These are phyloP conservation scores for Talaromyces sp. DNA, from an alignment of 2,329 filamentous ascomycete genomes.

Conservation along the genomic window DNA sequence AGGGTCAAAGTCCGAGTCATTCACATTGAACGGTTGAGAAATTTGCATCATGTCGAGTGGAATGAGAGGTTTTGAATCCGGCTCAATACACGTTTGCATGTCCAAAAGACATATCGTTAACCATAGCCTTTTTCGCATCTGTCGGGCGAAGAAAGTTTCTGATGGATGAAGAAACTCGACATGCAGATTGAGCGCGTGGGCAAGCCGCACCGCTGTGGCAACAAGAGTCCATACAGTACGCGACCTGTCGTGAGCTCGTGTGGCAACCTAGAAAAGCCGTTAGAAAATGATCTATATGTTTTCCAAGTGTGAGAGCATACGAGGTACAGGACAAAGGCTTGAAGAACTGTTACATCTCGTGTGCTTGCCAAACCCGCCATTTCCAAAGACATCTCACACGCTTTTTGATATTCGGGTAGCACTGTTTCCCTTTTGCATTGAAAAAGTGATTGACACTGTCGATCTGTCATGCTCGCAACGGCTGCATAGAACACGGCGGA, in stretches of 20 bases:
- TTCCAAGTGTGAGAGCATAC: slow-evolving; percentile 8
- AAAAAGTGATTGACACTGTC: slow-evolving; percentile 14
- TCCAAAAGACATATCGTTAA: slow-evolving; percentile 12
- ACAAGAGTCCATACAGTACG: slow-evolving; percentile 26
- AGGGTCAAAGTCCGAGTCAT: slow-evolving; percentile 23
- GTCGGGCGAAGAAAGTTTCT: slow-evolving; percentile 17
- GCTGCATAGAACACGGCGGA: slow-evolving; percentile 18
- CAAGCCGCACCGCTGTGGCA: slow-evolving; percentile 25
- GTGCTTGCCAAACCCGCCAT: slow-evolving; percentile 14
- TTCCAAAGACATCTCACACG: slow-evolving; percentile 16
- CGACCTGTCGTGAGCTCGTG: slow-evolving; percentile 21
- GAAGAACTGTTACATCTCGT: slow-evolving; percentile 17
- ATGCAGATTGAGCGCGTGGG: slow-evolving; percentile 20
- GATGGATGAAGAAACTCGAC: slow-evolving; percentile 10
- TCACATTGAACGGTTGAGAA: slow-evolving; percentile 17
- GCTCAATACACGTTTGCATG: slow-evolving; percentile 8
- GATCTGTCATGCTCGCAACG: slow-evolving; percentile 15
- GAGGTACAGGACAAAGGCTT: slow-evolving; percentile 21
- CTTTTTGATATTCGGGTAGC: slow-evolving; percentile 11
- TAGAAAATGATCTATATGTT: not conserved
- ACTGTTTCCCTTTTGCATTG: slow-evolving; percentile 10
- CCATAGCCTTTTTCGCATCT: slow-evolving; percentile 13
- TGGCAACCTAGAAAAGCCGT: slow-evolving; percentile 12
- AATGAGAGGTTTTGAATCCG: slow-evolving; percentile 13
- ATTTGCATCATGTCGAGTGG: slow-evolving; percentile 11